phyloP scores from a whole-genome alignment of 805 yeast species.

The Yamadazyma kitorensis region DNA sequence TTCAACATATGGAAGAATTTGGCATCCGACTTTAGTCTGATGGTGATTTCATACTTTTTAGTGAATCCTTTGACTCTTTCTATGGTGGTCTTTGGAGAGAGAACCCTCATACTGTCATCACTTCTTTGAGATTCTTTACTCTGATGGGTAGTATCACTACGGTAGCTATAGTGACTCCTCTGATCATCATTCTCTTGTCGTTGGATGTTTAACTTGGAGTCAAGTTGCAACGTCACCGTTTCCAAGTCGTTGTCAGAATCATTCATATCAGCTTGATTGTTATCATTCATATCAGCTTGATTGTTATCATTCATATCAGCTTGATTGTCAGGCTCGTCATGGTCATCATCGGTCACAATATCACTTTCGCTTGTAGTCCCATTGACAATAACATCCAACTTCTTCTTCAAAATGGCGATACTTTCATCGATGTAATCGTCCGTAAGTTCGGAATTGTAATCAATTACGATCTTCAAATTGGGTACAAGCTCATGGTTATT shows the following conservation, averaged over 20 bases:
- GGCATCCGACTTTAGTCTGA: slow-evolving; percentile 53
- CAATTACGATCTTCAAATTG: slow-evolving; percentile 36
- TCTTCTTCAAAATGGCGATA: slow-evolving; percentile 8
- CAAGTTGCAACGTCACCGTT: too few species aligned
- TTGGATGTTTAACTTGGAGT: too few species aligned
- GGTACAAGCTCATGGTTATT: slow-evolving; percentile 29
- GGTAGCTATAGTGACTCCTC: not conserved
- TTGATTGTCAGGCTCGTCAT: slow-evolving; percentile 2
- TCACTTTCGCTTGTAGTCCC: slow-evolving; percentile 10
- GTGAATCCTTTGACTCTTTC: slow-evolving; percentile 5
- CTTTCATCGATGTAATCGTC: slow-evolving; percentile 28
- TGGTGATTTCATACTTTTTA: slow-evolving; percentile 26
- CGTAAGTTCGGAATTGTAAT: slow-evolving; percentile 20
- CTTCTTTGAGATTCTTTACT: not conserved
- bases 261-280: too few species aligned
- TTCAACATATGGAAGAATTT: slow-evolving; percentile 58
- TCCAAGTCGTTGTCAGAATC: too few species aligned
- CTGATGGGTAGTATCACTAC: not conserved
- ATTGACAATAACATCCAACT: slow-evolving; percentile 11
- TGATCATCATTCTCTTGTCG: too few species aligned
- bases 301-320: too few species aligned
- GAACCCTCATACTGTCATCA: not conserved
- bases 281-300: too few species aligned
- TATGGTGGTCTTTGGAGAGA: slow-evolving; percentile 4
- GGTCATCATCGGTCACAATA: not conserved